A percentile compares a stretch with the other conserved stretches of the same genome.
phyloP scores from a whole-genome alignment of 495 filamentous ascomycete genomes.

The Aspergillus egyptiacus region DNA sequence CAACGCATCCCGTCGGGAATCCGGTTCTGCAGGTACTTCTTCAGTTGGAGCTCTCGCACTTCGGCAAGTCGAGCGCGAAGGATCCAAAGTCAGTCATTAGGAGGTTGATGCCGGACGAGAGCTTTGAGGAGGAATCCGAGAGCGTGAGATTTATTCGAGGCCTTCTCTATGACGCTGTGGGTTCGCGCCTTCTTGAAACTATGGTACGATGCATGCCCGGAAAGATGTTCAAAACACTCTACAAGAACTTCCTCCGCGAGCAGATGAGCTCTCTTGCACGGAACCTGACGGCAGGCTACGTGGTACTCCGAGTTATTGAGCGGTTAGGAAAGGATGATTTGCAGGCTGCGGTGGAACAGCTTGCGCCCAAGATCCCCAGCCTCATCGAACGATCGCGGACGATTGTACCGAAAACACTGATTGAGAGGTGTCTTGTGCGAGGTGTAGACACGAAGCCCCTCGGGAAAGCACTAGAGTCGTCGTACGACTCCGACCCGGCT shows the following conservation, averaged over 20 bases:
- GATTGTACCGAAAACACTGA: constrained; percentile 68
- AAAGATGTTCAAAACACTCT: constrained; percentile 80
- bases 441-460: constrained; percentile 54
- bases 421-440: constrained; percentile 75
- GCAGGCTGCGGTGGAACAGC: constrained; percentile 56
- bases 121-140: constrained; percentile 51
- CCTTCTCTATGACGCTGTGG: constrained; percentile 81
- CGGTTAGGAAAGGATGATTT: constrained; percentile 80
- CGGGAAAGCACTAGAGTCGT: constrained; percentile 52
- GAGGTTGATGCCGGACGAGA: constrained; percentile 59
- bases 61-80: constrained; percentile 56
- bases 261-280: constrained; percentile 71
- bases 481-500: constrained; percentile 52
- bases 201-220: constrained; percentile 74
- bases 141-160: constrained; percentile 70
- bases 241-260: constrained; percentile 65
- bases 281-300: constrained; percentile 85
- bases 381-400: constrained; percentile 70
- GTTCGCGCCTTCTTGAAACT: constrained; percentile 81
- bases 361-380: constrained; percentile 60
- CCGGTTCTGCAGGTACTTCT: constrained; percentile 83
- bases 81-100: constrained; percentile 54
- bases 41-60: constrained; percentile 71
- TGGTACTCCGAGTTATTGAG: constrained; percentile 71
- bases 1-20: constrained; percentile 82